Evolutionary conservation across 2,329 filamentous ascomycete genomes (phyloP).

Genomic region (Colletotrichum filicis): DNA sequence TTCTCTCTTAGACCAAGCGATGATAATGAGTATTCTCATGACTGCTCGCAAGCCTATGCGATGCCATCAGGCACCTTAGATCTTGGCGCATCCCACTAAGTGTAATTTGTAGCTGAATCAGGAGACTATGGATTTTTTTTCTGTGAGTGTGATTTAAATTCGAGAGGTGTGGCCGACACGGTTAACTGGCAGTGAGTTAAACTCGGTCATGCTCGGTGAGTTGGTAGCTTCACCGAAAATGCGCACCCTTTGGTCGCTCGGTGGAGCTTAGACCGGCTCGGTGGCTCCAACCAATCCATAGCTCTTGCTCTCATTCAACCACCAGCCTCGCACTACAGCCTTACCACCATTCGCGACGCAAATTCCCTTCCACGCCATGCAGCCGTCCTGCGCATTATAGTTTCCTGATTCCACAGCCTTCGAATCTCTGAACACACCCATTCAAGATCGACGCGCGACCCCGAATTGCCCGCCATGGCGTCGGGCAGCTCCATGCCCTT

Average conservation of each 20-base stretch:
- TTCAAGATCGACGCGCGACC: background rate
- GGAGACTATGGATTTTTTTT: too few species aligned
- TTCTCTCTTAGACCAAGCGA: background rate
- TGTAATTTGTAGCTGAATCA: background rate
- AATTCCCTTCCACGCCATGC: background rate
- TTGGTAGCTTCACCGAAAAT: background rate
- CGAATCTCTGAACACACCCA: background rate
- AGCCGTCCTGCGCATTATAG: background rate
- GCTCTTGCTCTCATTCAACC: constrained; percentile 4
- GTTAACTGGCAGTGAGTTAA: background rate
- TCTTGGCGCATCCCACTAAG: background rate
- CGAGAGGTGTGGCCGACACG: background rate
- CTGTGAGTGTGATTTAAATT: background rate
- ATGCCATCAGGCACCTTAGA: background rate
- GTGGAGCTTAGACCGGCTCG: constrained; percentile 15
- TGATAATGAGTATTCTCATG: background rate
- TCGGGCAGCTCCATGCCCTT: constrained; percentile 39
- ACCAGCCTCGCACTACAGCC: constrained; percentile 26
- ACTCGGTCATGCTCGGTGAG: constrained; percentile 1
- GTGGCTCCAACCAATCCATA: constrained; percentile 26
- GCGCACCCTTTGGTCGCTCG: background rate
- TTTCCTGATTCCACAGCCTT: background rate
- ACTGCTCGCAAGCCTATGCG: background rate
- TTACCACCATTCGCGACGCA: background rate
- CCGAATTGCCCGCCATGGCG: constrained; percentile 32